These are phyloP conservation scores for Neurospora sublineolata DNA, from an alignment of 495 filamentous ascomycete species.

Conservation along the genomic window DNA sequence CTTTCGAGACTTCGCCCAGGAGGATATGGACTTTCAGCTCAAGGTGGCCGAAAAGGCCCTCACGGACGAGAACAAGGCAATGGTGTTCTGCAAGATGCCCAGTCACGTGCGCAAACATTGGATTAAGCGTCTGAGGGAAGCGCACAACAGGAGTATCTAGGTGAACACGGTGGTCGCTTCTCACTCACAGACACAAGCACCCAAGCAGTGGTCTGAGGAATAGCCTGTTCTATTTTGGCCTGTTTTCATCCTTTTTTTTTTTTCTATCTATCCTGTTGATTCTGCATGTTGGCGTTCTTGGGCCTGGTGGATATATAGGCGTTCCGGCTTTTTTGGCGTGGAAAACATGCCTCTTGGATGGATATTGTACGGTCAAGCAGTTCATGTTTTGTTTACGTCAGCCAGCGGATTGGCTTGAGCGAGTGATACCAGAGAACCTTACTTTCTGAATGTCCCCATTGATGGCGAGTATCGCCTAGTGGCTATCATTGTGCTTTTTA, in stretches of 20 bases:
- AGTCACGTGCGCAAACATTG: slow-evolving; percentile 31
- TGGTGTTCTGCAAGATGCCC: slow-evolving; percentile 44
- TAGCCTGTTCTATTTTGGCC: neutral
- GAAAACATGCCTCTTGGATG: neutral
- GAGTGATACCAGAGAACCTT: neutral
- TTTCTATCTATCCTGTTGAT: neutral
- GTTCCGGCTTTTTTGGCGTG: neutral
- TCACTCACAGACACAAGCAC: neutral
- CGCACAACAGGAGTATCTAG: slow-evolving; percentile 31
- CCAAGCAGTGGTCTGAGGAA: neutral
- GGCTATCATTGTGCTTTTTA: neutral
- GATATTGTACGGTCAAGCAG: neutral
- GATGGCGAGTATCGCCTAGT: neutral
- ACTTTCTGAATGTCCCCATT: neutral
- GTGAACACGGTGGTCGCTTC: neutral
- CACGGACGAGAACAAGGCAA: slow-evolving; percentile 41
- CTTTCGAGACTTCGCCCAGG: slow-evolving; percentile 36
- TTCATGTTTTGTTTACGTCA: neutral
- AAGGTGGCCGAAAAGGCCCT: slow-evolving; percentile 42
- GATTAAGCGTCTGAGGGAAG: slow-evolving; percentile 34
- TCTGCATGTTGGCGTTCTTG: neutral
- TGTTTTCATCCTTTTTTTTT: neutral
- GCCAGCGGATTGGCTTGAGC: neutral
- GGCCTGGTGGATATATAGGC: neutral
- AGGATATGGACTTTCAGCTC: slow-evolving; percentile 38